Percentiles rank a stretch among this genome's conserved stretches.
phyloP scores from a whole-genome alignment of 345 rosid species.

The Gossypium raimondii region DNA sequence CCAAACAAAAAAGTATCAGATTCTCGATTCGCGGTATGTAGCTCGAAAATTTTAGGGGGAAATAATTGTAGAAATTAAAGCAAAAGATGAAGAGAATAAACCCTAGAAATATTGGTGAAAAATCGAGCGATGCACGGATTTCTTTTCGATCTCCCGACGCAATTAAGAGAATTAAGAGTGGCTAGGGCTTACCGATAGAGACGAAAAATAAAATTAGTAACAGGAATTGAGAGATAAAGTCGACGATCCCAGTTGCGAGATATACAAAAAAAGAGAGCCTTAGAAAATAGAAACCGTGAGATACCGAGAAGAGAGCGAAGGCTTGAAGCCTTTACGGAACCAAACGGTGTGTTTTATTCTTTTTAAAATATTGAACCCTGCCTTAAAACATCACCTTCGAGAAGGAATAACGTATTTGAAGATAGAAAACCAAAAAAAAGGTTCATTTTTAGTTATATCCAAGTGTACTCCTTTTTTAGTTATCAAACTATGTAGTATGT shows the following conservation, averaged over 20 bases:
- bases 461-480: too few relatives aligned
- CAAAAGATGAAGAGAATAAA: background rate
- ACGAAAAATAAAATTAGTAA: background rate
- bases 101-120: slow-evolving; percentile 5
- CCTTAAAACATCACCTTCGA: too few relatives aligned
- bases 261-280: background rate
- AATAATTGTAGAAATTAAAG: background rate
- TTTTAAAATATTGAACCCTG: too few relatives aligned
- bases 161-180: slow-evolving; percentile 6
- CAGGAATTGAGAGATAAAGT: background rate
- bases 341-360: slow-evolving; percentile 4
- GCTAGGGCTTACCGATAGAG: slow-evolving; percentile 30
- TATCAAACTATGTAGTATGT: too few relatives aligned
- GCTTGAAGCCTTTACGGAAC: background rate
- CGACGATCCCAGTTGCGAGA: slow-evolving; percentile 23
- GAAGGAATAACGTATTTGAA: too few relatives aligned
- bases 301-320: background rate
- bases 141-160: background rate
- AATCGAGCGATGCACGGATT: background rate
- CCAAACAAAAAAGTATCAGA: background rate
- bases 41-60: background rate
- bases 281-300: background rate
- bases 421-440: too few relatives aligned
- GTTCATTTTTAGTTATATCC: too few relatives aligned
- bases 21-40: background rate